Base-by-base conservation (phyloP, 2,329 filamentous ascomycete species). In the Trichophyton verrucosum region DNA sequence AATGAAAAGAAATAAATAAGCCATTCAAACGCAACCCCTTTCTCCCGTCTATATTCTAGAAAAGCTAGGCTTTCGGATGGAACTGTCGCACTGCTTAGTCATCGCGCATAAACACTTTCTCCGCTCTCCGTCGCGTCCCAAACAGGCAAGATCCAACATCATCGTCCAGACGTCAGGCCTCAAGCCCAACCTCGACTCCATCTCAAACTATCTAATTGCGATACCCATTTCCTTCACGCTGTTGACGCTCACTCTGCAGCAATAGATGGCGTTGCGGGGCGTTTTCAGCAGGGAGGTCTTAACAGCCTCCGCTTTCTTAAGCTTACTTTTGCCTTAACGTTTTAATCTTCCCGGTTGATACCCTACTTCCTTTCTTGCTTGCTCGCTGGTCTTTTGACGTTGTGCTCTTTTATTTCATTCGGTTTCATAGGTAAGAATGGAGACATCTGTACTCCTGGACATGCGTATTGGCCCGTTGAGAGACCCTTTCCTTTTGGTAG, bases 91-190 rank as follows among this genome's bases (percentile, higher is more conserved):
- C n/a, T 1, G 17, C 51, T 55, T 55, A 55, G 51, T 55, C 24
- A 55, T 55, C 51, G 15, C 22, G 17, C 2, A 13, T 22, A 20
- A 36, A 55, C n/a, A 33, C 15, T 36, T 55, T 36, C 27, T 55
- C 51, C 51, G 51, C 15, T 0, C 3, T 55, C 27, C 51, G 51
- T 38, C 33, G 8, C 44, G n/a, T 38, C 51, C 51, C 3, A 36
- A 55, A 55, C 13, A n/a, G 51, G 51, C 27, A 38, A 30, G 51
- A 33, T 55, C 51, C 51, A 55, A 55, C 51, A 55, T 55, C 51
- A 55, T 36, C 27, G 47, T 38, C 33, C 33, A n/a, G 27, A 53
- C 47, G 11, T n/a, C 49, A n/a, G 6, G 22, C 13, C 7, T 6
- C 4, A 27, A n/a, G 20, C 27, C 2, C 27, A 33, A 11, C n/a